phyloP scores from a whole-genome alignment of 495 filamentous ascomycete genomes.

The Geopyxis carbonaria region DNA sequence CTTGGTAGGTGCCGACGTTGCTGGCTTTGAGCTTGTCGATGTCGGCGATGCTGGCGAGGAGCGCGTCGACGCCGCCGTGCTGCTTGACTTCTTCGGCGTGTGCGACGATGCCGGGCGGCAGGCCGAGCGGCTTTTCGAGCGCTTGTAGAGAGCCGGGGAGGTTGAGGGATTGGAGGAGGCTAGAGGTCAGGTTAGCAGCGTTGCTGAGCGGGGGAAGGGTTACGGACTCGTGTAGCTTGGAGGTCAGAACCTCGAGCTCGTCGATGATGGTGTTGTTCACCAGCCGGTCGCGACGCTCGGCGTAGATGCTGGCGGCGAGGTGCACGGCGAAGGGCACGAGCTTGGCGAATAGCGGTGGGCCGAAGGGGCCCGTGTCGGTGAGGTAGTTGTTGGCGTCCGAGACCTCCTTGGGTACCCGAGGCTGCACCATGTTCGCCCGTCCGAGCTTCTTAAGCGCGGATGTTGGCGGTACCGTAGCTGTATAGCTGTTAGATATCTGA shows the following conservation, averaged over 20 bases:
- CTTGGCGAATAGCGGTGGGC: slow-evolving; percentile 72
- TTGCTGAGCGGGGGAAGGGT: neutral
- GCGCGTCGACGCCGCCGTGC: slow-evolving; percentile 59
- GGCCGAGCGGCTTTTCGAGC: slow-evolving; percentile 78
- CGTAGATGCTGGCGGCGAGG: slow-evolving; percentile 86
- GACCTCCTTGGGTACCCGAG: slow-evolving; percentile 66
- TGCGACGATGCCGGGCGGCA: slow-evolving; percentile 67
- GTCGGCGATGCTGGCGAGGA: slow-evolving; percentile 65
- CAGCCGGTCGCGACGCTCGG: slow-evolving; percentile 71
- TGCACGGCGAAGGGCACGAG: slow-evolving; percentile 93
- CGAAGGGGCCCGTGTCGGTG: slow-evolving; percentile 60
- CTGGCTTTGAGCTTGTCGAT: slow-evolving; percentile 68
- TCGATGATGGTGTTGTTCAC: slow-evolving; percentile 73
- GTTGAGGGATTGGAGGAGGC: slow-evolving; percentile 62
- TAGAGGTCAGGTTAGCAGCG: slow-evolving; percentile 10
- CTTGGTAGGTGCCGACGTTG: slow-evolving; percentile 57
- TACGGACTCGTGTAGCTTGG: slow-evolving; percentile 52
- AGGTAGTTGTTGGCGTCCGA: slow-evolving; percentile 62
- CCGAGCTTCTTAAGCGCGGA: slow-evolving; percentile 73
- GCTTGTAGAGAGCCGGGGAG: slow-evolving; percentile 88
- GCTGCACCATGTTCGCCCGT: slow-evolving; percentile 71
- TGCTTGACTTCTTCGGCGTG: slow-evolving; percentile 95
- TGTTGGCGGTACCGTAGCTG: slow-evolving; percentile 67
- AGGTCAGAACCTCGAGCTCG: slow-evolving; percentile 68
- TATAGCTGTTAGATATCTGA: slow-evolving; percentile 7